These are phyloP conservation scores for Aquilaria yunnanensis DNA, from an alignment of 345 rosid genomes.

Conservation along the genomic window DNA sequence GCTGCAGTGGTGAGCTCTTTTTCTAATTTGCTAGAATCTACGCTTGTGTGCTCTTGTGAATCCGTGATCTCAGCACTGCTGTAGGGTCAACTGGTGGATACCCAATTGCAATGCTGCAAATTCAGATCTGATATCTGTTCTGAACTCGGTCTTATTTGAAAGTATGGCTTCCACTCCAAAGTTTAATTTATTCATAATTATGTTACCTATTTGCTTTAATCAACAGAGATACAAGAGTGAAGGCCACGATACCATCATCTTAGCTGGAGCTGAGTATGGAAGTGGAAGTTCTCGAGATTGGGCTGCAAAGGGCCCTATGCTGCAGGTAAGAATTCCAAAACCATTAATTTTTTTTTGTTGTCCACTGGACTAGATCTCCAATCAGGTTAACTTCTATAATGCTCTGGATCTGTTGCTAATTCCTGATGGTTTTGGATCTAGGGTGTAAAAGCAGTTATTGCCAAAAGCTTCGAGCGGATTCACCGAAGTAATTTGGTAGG, in stretches of 20 bases:
- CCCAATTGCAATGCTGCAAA: no score
- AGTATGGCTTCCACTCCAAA: no score
- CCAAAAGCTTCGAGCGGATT: conserved; percentile 88
- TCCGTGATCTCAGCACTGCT: no score
- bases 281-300: conserved; percentile 99
- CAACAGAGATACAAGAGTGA: conserved; percentile 75
- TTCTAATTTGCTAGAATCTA: background rate
- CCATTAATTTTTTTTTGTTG: background rate
- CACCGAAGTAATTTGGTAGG: conserved; percentile 90
- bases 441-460: conserved; percentile 91
- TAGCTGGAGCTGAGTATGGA: conserved; percentile 94
- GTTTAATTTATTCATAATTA: no score
- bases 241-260: conserved; percentile 58
- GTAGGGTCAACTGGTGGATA: no score
- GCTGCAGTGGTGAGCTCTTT: conserved; percentile 63
- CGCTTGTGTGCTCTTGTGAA: no score
- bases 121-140: no score
- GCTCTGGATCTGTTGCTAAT: background rate
- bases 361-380: background rate
- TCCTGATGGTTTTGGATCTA: conserved; percentile 17
- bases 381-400: background rate
- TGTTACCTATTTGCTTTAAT: conserved; percentile 1
- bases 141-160: no score
- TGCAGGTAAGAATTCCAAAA: conserved; percentile 42
- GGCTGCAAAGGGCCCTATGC: conserved; percentile 98